A percentile compares a stretch with the other conserved stretches of the same genome.
phyloP scores from a whole-genome alignment of 352 stramenopile genomes.

The Blastocystis sp. region DNA sequence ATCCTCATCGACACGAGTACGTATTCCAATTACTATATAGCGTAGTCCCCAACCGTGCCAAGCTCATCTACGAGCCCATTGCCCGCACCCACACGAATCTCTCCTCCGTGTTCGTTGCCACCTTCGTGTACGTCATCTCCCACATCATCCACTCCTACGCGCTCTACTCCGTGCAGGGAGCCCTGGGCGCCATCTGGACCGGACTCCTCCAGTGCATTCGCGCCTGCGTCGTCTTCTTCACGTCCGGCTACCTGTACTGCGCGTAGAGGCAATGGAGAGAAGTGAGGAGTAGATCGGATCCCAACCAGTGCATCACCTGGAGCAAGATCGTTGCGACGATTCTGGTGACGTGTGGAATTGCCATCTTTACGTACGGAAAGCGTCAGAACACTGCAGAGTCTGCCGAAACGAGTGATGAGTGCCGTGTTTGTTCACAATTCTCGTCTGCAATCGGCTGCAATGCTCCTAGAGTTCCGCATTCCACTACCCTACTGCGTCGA shows the following conservation, averaged over 20 bases:
- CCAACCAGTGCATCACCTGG: constrained; percentile 26
- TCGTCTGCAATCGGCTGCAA: not conserved
- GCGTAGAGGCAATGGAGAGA: not conserved
- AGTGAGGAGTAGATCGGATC: constrained; percentile 4
- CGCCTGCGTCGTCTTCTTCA: constrained; percentile 39
- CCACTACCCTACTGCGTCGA: constrained; percentile 23
- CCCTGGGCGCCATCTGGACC: constrained; percentile 38
- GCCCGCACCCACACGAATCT: not conserved
- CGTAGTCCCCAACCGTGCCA: constrained; percentile 10
- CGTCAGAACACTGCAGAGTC: not conserved
- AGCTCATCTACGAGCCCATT: constrained; percentile 1
- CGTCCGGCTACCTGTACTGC: constrained; percentile 38
- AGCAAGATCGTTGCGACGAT: constrained; percentile 36
- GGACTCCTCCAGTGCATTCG: constrained; percentile 34
- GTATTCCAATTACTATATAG: not conserved
- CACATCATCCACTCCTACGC: constrained; percentile 40
- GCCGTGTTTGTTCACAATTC: not conserved
- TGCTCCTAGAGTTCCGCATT: constrained; percentile 27
- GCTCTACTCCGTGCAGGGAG: constrained; percentile 24
- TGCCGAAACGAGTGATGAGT: not conserved
- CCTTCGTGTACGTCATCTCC: constrained; percentile 1
- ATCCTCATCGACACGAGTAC: constrained; percentile 40
- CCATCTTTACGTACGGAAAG: constrained; percentile 33
- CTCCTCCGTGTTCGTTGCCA: not conserved
- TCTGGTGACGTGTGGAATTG: constrained; percentile 17